A percentile compares a stretch with the other conserved stretches of the same genome.
These are phyloP conservation scores for Serendipita indica DNA, from an alignment of 768 basidiomycete genomes.

Conservation along the genomic window DNA sequence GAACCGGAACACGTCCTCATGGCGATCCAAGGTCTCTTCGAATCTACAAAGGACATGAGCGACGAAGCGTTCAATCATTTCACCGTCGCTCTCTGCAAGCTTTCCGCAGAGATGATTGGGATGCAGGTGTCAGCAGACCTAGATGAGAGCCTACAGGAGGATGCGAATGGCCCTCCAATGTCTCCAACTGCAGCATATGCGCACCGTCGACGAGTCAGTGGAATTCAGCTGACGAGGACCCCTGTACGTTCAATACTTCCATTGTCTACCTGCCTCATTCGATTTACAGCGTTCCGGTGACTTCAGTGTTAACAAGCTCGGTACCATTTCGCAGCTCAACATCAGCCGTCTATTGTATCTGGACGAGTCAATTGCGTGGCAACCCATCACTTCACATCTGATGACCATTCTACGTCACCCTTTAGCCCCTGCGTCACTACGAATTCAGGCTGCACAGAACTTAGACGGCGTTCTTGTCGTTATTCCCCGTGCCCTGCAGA, in stretches of 20 bases:
- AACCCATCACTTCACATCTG: conserved; percentile 63
- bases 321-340: conserved; percentile 65
- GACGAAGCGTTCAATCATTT: conserved; percentile 74
- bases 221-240: conserved; percentile 69
- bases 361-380: conserved; percentile 75
- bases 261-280: conserved; percentile 6
- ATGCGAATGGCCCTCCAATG: conserved; percentile 20
- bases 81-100: conserved; percentile 57
- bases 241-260: conserved; percentile 35
- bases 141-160: conserved; percentile 29
- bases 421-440: conserved; percentile 58
- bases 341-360: conserved; percentile 75
- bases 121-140: conserved; percentile 43
- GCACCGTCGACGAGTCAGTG: conserved; percentile 65
- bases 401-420: conserved; percentile 58
- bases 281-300: conserved; percentile 65
- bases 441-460: conserved; percentile 76
- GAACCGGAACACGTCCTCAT: conserved; percentile 60
- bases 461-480: conserved; percentile 70
- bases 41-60: conserved; percentile 69
- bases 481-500: conserved; percentile 54
- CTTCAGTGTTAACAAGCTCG: conserved; percentile 82
- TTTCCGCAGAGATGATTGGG: conserved; percentile 87
- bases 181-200: conserved; percentile 30
- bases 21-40: conserved; percentile 73